Conservation (phyloP, 2,329 filamentous ascomycete species). For the Talaromyces sp. region DNA sequence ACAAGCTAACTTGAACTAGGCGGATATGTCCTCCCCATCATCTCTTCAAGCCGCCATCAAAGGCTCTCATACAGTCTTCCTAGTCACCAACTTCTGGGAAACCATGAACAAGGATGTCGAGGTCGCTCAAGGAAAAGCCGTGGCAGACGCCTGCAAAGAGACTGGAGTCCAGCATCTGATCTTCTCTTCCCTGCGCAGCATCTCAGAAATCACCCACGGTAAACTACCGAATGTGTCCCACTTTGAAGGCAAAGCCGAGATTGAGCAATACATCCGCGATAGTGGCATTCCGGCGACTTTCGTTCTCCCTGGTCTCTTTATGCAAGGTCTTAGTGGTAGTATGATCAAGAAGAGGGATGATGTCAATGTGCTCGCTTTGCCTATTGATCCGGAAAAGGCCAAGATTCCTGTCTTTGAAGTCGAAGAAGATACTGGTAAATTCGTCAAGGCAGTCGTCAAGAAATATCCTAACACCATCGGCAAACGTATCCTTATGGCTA, state of each 20-base stretch:
- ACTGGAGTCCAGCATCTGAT: constrained; percentile 30
- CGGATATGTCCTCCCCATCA: neutral
- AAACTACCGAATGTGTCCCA: constrained; percentile 39
- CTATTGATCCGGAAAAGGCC: constrained; percentile 16
- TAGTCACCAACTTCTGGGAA: constrained; percentile 41
- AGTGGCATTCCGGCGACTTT: constrained; percentile 24
- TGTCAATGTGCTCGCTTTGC: constrained; percentile 16
- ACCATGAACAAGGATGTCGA: constrained; percentile 27
- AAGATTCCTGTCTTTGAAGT: constrained; percentile 19
- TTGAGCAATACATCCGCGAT: constrained; percentile 50
- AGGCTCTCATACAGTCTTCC: constrained; percentile 50
- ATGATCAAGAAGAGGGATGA: constrained; percentile 13
- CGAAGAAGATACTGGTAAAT: constrained; percentile 20
- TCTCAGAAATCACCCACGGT: constrained; percentile 26
- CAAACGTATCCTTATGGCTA: constrained; percentile 45
- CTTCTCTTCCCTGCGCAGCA: constrained; percentile 4
- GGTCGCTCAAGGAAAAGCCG: constrained; percentile 25
- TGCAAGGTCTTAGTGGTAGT: constrained; percentile 20
- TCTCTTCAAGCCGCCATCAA: constrained; percentile 46
- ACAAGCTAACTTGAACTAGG: constrained; percentile 19
- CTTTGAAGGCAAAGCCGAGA: constrained; percentile 56
- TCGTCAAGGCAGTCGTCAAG: constrained; percentile 32
- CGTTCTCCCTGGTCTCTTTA: constrained; percentile 20
- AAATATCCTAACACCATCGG: constrained; percentile 37
- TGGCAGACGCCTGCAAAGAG: constrained; percentile 30